Conservation (phyloP, 2,329 filamentous ascomycete species). For the Claviceps sp. region DNA sequence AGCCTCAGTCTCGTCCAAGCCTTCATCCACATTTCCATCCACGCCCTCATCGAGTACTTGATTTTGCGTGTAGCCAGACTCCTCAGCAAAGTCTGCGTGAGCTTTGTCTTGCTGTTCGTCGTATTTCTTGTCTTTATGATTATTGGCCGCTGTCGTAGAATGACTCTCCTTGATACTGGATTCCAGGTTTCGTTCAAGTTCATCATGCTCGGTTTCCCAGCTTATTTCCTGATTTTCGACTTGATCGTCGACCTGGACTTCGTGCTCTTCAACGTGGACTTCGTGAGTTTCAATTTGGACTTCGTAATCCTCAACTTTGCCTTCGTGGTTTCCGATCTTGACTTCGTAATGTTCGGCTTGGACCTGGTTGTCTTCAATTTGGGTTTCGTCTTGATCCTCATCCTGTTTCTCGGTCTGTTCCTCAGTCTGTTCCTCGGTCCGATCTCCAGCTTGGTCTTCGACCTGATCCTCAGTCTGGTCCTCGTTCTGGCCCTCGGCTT, state of each 20-base stretch:
- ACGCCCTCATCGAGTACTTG: conserved; percentile 1
- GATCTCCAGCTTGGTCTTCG: not conserved
- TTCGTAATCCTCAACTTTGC: too few species aligned
- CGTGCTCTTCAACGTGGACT: not conserved
- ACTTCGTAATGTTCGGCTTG: too few species aligned
- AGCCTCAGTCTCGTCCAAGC: not conserved
- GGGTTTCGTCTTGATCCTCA: too few species aligned
- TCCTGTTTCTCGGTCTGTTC: too few species aligned
- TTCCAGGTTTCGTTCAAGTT: conserved; percentile 4
- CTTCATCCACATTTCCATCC: conserved; percentile 1
- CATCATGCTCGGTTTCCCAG: conserved; percentile 11
- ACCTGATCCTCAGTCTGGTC: conserved; percentile 4
- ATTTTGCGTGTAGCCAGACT: not conserved
- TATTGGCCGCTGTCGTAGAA: not conserved
- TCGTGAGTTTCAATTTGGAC: too few species aligned
- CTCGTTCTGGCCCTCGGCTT: conserved; percentile 1
- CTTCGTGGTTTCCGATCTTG: too few species aligned
- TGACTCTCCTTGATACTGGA: not conserved
- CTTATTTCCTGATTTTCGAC: conserved; percentile 10
- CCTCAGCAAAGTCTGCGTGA: not conserved
- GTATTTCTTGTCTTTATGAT: not conserved
- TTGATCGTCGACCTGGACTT: conserved; percentile 3
- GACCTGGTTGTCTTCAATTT: too few species aligned
- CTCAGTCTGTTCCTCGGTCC: too few species aligned
- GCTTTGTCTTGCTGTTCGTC: not conserved